Conservation (phyloP, 345 rosid species). For the Gossypium turneri region DNA sequence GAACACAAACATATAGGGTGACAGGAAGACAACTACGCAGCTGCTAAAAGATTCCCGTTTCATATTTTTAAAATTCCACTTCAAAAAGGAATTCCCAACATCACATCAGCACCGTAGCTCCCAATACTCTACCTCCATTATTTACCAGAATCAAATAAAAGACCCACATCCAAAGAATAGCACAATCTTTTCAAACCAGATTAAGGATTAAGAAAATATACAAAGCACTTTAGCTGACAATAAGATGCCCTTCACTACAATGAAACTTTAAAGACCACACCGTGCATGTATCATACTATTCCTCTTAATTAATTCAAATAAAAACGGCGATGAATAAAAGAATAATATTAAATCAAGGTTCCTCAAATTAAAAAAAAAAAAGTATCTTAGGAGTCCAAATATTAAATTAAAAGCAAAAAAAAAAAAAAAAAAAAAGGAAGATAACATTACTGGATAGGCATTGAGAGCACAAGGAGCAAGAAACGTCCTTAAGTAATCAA, state of each 20-base stretch:
- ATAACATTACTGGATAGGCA: slow-evolving; percentile 73
- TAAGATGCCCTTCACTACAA: not conserved
- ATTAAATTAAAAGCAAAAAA: not conserved
- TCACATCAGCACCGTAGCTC: not conserved
- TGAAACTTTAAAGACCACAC: slow-evolving; percentile 25
- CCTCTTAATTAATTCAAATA: not conserved
- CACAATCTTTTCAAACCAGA: slow-evolving; percentile 12
- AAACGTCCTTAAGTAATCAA: slow-evolving; percentile 66
- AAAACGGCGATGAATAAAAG: not conserved
- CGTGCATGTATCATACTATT: not conserved
- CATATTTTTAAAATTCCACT: not conserved
- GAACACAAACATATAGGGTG: not conserved
- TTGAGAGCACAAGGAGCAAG: slow-evolving; percentile 97
- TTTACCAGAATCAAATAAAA: not conserved
- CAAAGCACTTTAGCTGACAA: not conserved
- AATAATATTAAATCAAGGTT: not conserved
- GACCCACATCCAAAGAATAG: not conserved
- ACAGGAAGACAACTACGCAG: not conserved
- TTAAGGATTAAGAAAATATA: not conserved
- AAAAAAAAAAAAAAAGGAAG: not conserved
- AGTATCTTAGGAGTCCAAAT: not conserved
- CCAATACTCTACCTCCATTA: not conserved
- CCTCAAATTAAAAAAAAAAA: not conserved
- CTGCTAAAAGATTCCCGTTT: not conserved
- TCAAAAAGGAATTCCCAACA: not conserved